Conservation (phyloP, 805 yeast species). For the Kockiozyma suomiensis region DNA sequence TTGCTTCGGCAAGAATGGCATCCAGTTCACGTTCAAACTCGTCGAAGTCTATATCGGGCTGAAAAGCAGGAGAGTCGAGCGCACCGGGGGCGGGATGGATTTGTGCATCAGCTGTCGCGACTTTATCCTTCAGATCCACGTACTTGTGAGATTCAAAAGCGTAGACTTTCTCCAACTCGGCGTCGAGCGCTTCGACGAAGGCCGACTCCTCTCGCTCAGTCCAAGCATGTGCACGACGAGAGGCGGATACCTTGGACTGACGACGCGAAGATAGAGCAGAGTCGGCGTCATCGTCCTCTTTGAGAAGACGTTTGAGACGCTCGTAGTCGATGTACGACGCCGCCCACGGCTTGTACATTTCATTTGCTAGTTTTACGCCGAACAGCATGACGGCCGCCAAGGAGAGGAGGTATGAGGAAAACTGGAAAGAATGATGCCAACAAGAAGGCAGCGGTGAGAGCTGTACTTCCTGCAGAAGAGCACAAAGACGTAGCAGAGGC, state of each 20-base stretch:
- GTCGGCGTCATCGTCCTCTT: constrained; percentile 45
- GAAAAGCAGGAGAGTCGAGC: constrained; percentile 17
- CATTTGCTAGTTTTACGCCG: constrained; percentile 79
- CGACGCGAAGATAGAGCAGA: constrained; percentile 4
- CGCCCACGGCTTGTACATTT: constrained; percentile 88
- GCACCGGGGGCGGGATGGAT: constrained; percentile 15
- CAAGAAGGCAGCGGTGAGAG: neutral
- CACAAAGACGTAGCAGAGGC: neutral
- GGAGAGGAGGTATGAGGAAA: neutral
- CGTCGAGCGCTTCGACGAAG: constrained; percentile 73
- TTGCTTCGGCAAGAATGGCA: constrained; percentile 69
- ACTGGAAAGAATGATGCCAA: neutral
- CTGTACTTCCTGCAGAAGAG: too few relatives aligned
- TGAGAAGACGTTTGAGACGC: constrained; percentile 80
- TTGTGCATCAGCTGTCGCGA: constrained; percentile 68
- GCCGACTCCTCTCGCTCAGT: constrained; percentile 75
- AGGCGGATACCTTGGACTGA: constrained; percentile 3
- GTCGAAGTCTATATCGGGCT: constrained; percentile 50
- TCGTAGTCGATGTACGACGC: constrained; percentile 90
- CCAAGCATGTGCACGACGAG: constrained; percentile 60
- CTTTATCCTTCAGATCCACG: constrained; percentile 63
- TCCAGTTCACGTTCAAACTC: constrained; percentile 72
- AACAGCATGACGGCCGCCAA: constrained; percentile 65
- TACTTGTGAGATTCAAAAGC: constrained; percentile 78
- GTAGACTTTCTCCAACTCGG: constrained; percentile 89